These are phyloP conservation scores for Fusarium sarcochroum DNA, from an alignment of 2,329 filamentous ascomycete genomes.

Conservation along the genomic window DNA sequence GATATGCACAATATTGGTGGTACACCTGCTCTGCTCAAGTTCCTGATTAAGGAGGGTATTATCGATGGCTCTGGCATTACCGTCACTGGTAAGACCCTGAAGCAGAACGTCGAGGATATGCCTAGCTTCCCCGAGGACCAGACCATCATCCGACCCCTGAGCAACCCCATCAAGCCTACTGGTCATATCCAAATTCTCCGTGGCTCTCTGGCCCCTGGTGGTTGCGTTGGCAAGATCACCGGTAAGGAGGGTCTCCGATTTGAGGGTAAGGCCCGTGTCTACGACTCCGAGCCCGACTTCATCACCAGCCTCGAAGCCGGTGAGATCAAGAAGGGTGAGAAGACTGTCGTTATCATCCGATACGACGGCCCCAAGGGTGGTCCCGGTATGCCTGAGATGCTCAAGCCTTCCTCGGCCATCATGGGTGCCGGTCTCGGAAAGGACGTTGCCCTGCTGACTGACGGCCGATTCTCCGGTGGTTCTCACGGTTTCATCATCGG, in stretches of 20 bases:
- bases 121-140: conserved; percentile 83
- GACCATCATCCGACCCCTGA: conserved; percentile 83
- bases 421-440: conserved; percentile 90
- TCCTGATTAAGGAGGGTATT: conserved; percentile 85
- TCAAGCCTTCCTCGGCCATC: conserved; percentile 92
- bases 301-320: conserved; percentile 83
- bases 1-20: conserved; percentile 89
- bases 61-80: conserved; percentile 86
- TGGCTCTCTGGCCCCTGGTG: conserved; percentile 87
- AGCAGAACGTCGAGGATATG: conserved; percentile 84
- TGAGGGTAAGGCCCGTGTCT: conserved; percentile 84
- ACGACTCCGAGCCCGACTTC: conserved; percentile 86
- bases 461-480: conserved; percentile 84
- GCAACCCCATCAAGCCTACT: conserved; percentile 87
- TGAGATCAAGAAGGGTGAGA: conserved; percentile 85
- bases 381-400: conserved; percentile 94
- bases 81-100: conserved; percentile 90
- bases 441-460: conserved; percentile 81
- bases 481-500: conserved; percentile 90
- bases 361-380: conserved; percentile 96
- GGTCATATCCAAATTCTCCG: conserved; percentile 92
- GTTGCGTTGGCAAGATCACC: conserved; percentile 93
- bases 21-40: conserved; percentile 88
- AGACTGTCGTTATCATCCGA: conserved; percentile 90
- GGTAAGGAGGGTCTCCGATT: conserved; percentile 92